A percentile compares a stretch with the other conserved stretches of the same genome.
Conservation (phyloP, 1,139 yeast genomes). For the Blastobotrys apis region DNA sequence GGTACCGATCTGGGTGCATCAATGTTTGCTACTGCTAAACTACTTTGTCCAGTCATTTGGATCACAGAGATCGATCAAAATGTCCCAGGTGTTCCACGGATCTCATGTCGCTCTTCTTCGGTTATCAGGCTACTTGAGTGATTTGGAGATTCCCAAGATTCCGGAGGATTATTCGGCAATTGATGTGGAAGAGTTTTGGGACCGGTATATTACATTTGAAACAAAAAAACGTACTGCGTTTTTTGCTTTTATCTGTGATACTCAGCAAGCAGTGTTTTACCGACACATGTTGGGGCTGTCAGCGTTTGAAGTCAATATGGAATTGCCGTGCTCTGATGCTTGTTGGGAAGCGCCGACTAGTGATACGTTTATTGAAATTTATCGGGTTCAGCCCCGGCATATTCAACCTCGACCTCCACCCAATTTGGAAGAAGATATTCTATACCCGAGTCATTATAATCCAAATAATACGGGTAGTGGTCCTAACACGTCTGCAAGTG, state of each 20-base stretch:
- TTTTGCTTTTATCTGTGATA: slow-evolving; percentile 36
- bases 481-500: neutral
- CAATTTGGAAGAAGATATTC: slow-evolving; percentile 15
- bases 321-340: slow-evolving; percentile 42
- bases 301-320: slow-evolving; percentile 39
- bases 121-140: slow-evolving; percentile 32
- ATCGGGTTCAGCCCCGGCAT: slow-evolving; percentile 36
- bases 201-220: slow-evolving; percentile 34
- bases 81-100: slow-evolving; percentile 35
- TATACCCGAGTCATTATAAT: slow-evolving; percentile 6
- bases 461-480: neutral
- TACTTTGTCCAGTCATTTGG: slow-evolving; percentile 33
- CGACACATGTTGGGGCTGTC: slow-evolving; percentile 31
- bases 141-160: slow-evolving; percentile 23
- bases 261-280: slow-evolving; percentile 34
- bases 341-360: slow-evolving; percentile 39
- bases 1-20: slow-evolving; percentile 30
- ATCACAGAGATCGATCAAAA: slow-evolving; percentile 27
- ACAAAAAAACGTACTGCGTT: slow-evolving; percentile 34
- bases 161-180: slow-evolving; percentile 16
- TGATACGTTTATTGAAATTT: slow-evolving; percentile 30
- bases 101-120: slow-evolving; percentile 32
- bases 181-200: slow-evolving; percentile 29
- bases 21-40: slow-evolving; percentile 28
- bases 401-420: slow-evolving; percentile 25